Conservation (phyloP, 192 early-diverging fungal species). For the Anaeromyces robustus region DNA sequence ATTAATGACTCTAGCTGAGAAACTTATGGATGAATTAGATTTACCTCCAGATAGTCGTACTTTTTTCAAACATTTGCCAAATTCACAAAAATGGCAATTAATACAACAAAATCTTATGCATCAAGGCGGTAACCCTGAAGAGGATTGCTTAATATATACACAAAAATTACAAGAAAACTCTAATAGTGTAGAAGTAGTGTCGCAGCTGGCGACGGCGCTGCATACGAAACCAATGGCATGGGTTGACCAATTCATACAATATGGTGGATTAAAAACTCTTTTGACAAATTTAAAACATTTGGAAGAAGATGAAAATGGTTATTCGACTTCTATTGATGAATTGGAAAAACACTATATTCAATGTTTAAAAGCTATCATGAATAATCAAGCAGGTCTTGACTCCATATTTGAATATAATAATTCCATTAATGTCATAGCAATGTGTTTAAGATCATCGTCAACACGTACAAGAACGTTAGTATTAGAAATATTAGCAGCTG, state of each 20-base stretch:
- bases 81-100: neutral
- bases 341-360: slow-evolving; percentile 38
- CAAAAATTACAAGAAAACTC: slow-evolving; percentile 17
- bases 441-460: slow-evolving; percentile 27
- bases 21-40: neutral
- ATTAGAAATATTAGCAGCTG: slow-evolving; percentile 31
- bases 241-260: slow-evolving; percentile 31
- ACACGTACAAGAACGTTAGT: slow-evolving; percentile 22
- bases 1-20: neutral
- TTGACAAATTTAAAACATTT: slow-evolving; percentile 20
- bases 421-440: slow-evolving; percentile 24
- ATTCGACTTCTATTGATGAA: slow-evolving; percentile 15
- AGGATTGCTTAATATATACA: neutral
- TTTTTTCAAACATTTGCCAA: neutral
- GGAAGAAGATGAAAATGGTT: slow-evolving; percentile 13
- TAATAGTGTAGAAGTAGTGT: slow-evolving; percentile 17
- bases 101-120: neutral
- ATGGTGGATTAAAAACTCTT: slow-evolving; percentile 25
- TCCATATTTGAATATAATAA: slow-evolving; percentile 27
- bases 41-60: neutral
- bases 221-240: slow-evolving; percentile 28
- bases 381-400: slow-evolving; percentile 35
- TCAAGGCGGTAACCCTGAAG: neutral
- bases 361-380: slow-evolving; percentile 37
- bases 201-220: slow-evolving; percentile 20